Conservation (phyloP, 108 stramenopile genomes). For the Skeletonema potamos region DNA sequence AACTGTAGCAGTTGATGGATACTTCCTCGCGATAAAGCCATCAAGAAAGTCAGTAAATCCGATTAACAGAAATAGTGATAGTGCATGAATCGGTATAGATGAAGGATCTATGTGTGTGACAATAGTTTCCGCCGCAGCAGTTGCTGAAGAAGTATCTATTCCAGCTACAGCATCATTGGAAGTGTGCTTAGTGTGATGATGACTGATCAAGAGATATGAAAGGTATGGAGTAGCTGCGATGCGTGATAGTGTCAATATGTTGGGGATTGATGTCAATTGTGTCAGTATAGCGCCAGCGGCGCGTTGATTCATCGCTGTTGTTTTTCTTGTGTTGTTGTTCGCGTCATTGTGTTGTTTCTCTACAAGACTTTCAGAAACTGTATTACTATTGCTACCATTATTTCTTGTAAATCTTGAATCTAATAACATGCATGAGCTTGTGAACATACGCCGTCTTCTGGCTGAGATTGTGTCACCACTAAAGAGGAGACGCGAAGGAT, state of each 20-base stretch:
- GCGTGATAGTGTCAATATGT: constrained; percentile 72
- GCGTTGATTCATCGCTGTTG: constrained; percentile 24
- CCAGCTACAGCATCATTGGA: neutral
- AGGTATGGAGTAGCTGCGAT: constrained; percentile 73
- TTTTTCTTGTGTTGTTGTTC: neutral
- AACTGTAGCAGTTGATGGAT: constrained; percentile 57
- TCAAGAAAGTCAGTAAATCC: constrained; percentile 78
- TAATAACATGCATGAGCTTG: neutral
- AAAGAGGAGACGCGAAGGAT: neutral
- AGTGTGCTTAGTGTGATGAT: constrained; percentile 32
- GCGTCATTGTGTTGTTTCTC: neutral
- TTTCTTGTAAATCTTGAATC: neutral
- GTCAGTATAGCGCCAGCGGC: constrained; percentile 37
- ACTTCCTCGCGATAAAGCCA: constrained; percentile 78
- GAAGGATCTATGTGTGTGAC: constrained; percentile 16
- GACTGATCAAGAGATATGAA: constrained; percentile 66
- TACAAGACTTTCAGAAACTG: neutral
- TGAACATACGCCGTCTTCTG: neutral
- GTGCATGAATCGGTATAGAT: constrained; percentile 24
- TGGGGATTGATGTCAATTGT: constrained; percentile 71
- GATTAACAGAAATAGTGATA: constrained; percentile 45
- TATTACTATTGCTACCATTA: neutral
- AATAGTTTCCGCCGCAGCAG: neutral
- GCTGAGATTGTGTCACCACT: neutral
- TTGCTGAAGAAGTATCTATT: neutral